Percentiles rank a stretch among this genome's conserved stretches.
These are phyloP conservation scores for Clarireedia hainanense DNA, from an alignment of 2,329 filamentous ascomycete species.

Conservation along the genomic window DNA sequence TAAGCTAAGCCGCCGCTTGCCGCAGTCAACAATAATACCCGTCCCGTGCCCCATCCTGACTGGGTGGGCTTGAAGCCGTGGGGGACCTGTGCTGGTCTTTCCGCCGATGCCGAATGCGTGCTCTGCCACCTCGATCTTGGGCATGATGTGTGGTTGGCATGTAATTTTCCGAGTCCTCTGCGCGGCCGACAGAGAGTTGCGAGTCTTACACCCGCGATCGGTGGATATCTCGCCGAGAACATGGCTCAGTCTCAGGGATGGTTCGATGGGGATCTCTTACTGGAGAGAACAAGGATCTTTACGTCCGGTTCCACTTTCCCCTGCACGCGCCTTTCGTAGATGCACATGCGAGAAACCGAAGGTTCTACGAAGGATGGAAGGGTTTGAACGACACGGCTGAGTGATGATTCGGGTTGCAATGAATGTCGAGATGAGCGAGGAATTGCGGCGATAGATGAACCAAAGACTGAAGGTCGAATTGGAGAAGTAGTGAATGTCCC, in stretches of 20 bases:
- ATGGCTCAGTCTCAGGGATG: neutral
- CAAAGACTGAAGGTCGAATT: no score
- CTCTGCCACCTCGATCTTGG: neutral
- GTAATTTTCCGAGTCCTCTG: neutral
- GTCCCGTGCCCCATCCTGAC: conserved; percentile 19
- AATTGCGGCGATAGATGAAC: no score
- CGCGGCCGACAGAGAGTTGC: neutral
- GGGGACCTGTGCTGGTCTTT: neutral
- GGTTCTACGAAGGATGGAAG: neutral
- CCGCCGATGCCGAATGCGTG: neutral
- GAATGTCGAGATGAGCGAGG: no score
- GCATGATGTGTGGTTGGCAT: neutral
- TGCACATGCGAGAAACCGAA: neutral
- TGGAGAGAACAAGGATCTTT: neutral
- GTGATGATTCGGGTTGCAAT: neutral
- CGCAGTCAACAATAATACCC: conserved; percentile 20
- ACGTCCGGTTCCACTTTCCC: neutral
- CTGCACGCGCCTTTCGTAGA: neutral
- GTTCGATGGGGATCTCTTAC: no score
- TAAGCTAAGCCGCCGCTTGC: conserved; percentile 16
- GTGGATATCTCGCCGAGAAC: conserved; percentile 3
- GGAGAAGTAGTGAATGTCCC: no score
- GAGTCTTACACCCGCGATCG: neutral
- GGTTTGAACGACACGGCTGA: neutral
- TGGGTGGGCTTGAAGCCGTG: neutral